Conservation (phyloP, 495 filamentous ascomycete species). For the Thozetella sp. region DNA sequence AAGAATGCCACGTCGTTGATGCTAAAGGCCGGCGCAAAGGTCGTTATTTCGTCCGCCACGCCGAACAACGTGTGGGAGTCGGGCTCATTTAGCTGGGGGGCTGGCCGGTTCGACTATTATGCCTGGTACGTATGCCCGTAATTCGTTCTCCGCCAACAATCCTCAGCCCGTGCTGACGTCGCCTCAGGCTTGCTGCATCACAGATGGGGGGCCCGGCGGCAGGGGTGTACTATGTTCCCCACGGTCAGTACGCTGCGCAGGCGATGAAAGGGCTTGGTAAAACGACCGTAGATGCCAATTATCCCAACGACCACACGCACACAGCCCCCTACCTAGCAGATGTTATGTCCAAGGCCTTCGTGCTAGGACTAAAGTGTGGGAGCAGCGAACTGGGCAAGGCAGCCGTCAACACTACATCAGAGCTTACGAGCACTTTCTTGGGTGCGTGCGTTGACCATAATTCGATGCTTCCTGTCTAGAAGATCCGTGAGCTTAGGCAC, state of each 20-base stretch:
- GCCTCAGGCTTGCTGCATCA: constrained; percentile 18
- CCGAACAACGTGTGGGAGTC: constrained; percentile 57
- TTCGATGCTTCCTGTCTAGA: constrained; percentile 21
- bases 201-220: constrained; percentile 28
- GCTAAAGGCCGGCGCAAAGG: constrained; percentile 55
- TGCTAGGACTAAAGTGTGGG: constrained; percentile 36
- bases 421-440: constrained; percentile 20
- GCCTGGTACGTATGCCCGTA: constrained; percentile 23
- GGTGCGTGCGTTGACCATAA: constrained; percentile 30
- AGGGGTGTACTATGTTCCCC: constrained; percentile 46
- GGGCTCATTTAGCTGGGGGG: constrained; percentile 42
- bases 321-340: constrained; percentile 54
- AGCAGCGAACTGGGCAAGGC: constrained; percentile 24
- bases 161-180: neutral
- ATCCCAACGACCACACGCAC: constrained; percentile 63
- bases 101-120: constrained; percentile 53
- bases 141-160: constrained; percentile 2
- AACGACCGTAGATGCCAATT: constrained; percentile 47
- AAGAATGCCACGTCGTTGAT: constrained; percentile 55
- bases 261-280: constrained; percentile 45
- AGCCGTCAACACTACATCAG: constrained; percentile 27
- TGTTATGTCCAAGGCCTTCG: constrained; percentile 44
- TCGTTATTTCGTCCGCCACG: constrained; percentile 58
- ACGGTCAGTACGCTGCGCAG: constrained; percentile 54
- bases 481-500: too few relatives aligned